These are phyloP conservation scores for Begonia peltatifolia DNA, from an alignment of 306 rosid genomes.

Conservation along the genomic window DNA sequence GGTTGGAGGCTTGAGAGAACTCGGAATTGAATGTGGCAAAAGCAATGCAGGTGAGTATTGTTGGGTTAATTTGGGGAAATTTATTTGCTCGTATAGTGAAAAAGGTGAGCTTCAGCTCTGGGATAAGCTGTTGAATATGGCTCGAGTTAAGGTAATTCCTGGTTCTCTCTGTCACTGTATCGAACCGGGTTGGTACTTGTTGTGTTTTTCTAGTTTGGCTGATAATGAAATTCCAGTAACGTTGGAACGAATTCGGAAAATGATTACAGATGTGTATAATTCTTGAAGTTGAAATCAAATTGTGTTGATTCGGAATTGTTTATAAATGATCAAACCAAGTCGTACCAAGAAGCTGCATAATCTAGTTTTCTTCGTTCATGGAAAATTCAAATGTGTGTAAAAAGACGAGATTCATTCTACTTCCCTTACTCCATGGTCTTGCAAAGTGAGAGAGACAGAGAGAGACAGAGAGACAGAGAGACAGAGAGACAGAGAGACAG, in stretches of 20 bases:
- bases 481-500: not conserved
- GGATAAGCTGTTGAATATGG: constrained; percentile 70
- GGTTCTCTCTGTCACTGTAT: constrained; percentile 80
- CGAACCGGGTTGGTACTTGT: constrained; percentile 87
- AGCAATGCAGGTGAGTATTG: constrained; percentile 80
- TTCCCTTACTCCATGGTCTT: too few relatives aligned
- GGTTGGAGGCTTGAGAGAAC: constrained; percentile 56
- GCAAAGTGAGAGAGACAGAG: not conserved
- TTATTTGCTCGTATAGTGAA: constrained; percentile 53
- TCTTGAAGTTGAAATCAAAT: constrained; percentile 28
- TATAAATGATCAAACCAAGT: too few relatives aligned
- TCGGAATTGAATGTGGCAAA: constrained; percentile 48
- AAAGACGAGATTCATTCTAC: too few relatives aligned
- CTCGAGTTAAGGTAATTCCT: constrained; percentile 66
- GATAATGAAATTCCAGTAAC: constrained; percentile 60
- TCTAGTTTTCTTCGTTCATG: too few relatives aligned
- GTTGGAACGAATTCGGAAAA: constrained; percentile 50
- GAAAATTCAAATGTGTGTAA: too few relatives aligned
- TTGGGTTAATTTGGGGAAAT: constrained; percentile 82
- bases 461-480: not conserved
- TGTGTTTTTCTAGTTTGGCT: constrained; percentile 51
- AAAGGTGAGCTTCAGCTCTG: constrained; percentile 92
- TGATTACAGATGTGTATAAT: constrained; percentile 33
- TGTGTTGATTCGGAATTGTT: not conserved
- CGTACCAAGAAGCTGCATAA: too few relatives aligned